phyloP scores from a whole-genome alignment of 2,329 filamentous ascomycete genomes.

The Alternaria triticina region DNA sequence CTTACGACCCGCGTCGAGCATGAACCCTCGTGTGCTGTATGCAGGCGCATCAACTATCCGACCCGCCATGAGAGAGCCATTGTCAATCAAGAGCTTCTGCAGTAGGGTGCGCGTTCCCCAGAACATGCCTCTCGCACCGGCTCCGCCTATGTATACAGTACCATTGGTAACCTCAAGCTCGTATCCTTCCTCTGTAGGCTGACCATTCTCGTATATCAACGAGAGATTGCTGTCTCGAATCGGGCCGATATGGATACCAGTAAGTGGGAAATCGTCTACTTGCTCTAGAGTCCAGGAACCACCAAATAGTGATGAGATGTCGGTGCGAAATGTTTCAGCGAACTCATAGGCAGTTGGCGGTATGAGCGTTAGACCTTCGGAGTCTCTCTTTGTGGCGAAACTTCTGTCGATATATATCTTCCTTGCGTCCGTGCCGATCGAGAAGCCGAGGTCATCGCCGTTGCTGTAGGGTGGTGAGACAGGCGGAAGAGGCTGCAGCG shows the following conservation, averaged over 20 bases:
- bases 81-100: slow-evolving; percentile 50
- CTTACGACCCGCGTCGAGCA: slow-evolving; percentile 55
- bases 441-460: slow-evolving; percentile 27
- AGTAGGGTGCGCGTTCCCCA: slow-evolving; percentile 57
- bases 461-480: slow-evolving; percentile 32
- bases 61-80: slow-evolving; percentile 39
- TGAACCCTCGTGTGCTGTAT: slow-evolving; percentile 54
- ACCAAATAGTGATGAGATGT: slow-evolving; percentile 53
- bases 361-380: slow-evolving; percentile 58
- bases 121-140: slow-evolving; percentile 55
- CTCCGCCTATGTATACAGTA: slow-evolving; percentile 49
- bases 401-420: slow-evolving; percentile 52
- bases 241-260: slow-evolving; percentile 54
- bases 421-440: slow-evolving; percentile 22
- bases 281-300: slow-evolving; percentile 51
- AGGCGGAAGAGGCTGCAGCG: slow-evolving; percentile 51
- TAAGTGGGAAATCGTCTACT: slow-evolving; percentile 45
- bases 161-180: slow-evolving; percentile 48
- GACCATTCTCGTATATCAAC: slow-evolving; percentile 57
- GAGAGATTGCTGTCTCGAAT: slow-evolving; percentile 33
- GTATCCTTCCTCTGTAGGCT: slow-evolving; percentile 59
- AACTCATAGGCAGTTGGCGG: slow-evolving; percentile 60
- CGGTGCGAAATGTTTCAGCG: slow-evolving; percentile 54
- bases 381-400: slow-evolving; percentile 52
- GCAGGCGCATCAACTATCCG: slow-evolving; percentile 50